These are phyloP conservation scores for Barnettozyma vustinii DNA, from an alignment of 805 yeast genomes.

Conservation along the genomic window DNA sequence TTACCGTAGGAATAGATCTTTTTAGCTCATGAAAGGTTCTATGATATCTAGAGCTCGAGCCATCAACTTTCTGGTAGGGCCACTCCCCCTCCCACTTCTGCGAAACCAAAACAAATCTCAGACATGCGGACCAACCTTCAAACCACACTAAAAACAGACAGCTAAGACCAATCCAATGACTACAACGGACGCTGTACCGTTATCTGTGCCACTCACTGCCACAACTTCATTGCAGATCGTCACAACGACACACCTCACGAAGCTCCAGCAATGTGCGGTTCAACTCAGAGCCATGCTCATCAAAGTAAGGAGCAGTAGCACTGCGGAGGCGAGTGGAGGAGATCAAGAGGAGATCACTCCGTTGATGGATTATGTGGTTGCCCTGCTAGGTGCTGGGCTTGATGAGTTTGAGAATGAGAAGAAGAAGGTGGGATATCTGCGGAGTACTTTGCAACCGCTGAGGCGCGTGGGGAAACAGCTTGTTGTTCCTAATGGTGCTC, in stretches of 20 bases:
- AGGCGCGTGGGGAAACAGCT: constrained; percentile 15
- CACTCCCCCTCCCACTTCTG: background rate
- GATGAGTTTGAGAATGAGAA: constrained; percentile 12
- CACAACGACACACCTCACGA: constrained; percentile 48
- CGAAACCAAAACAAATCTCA: background rate
- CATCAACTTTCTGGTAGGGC: background rate
- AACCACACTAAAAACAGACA: background rate
- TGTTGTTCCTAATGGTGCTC: constrained; percentile 10
- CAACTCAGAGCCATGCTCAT: constrained; percentile 25
- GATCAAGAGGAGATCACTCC: constrained; percentile 9
- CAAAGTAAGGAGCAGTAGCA: constrained; percentile 8
- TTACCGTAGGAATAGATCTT: no score
- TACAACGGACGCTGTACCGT: background rate
- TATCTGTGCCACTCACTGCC: constrained; percentile 1
- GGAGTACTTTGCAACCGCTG: background rate
- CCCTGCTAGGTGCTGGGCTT: constrained; percentile 15
- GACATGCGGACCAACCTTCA: background rate
- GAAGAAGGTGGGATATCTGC: constrained; percentile 8
- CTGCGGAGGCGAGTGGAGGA: constrained; percentile 2
- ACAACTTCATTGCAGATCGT: constrained; percentile 36
- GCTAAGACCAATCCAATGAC: background rate
- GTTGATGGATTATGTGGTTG: constrained; percentile 12
- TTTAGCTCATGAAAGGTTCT: no score
- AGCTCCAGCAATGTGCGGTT: constrained; percentile 34
- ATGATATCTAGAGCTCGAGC: background rate